Base-by-base conservation (phyloP, 192 early-diverging fungal species). In the Irineochytrium annulatum region DNA sequence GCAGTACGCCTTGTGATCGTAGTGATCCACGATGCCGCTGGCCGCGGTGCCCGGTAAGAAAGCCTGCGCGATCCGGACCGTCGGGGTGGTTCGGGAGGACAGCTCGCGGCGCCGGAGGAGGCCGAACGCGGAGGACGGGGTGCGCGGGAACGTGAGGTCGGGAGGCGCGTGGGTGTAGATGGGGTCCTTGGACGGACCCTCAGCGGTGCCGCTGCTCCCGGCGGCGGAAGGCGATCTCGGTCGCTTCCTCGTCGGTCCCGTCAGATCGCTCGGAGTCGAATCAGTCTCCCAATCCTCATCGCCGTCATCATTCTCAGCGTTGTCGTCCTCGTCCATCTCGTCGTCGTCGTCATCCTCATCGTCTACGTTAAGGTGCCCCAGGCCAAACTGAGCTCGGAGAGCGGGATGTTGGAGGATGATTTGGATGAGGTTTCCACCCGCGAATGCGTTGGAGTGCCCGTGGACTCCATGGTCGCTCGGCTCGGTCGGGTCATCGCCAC, bases 1-100 rank as follows among this genome's bases (percentile, higher is more conserved):
- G 34, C 68, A 77, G 59, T 82, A 86, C 14, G 75, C 74, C 1
- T 67, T 51, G 5, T 61, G 53, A 1, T 39, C 26, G 54, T 73
- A 80, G 0, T 37, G 41, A 26, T 53, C 68, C 16, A 82, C 32
- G 3, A 76, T 65, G 2, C 22, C 13, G 19, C 19, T 57, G 39
- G 52, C 29, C 3, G 17, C 16, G 33, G 56, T 62, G 31, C 37
- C n/a, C n/a, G 67, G 67, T 26, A 68, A 39, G 13, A 62, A 52
- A 31, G 17, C 13, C 51, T 62, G 27, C 6, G 11, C 8, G 11
- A 51, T 8, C 11, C n/a, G 11, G 37, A 41, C 37, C 11, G n/a
- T 8, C 37, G 37, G 11, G 8, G 8, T 41, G 37, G 11, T n/a
- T n/a, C n/a, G 8, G 37, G 37, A 8, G 37, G 8, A 8, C 11